Base-by-base conservation (phyloP, 2,329 filamentous ascomycete species). In the Aureobasidium musti region DNA sequence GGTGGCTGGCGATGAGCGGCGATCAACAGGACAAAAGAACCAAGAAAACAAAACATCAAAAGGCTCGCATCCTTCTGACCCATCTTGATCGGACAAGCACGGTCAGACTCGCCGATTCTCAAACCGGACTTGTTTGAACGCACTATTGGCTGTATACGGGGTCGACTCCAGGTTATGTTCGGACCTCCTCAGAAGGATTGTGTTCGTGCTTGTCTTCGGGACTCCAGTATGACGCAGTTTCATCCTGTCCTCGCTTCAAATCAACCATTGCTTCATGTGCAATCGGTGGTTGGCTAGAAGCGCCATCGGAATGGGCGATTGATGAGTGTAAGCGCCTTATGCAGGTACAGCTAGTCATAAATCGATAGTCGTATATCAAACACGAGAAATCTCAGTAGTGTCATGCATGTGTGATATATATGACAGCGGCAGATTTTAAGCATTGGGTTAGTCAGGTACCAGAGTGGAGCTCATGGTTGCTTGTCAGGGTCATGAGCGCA, bases 161-260 rank as follows among this genome's bases (percentile, higher is more conserved):
- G 33, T 39, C 14, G 23, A 50, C 59, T 52, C 59, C 59, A 63
- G 59, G 5, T 63, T 52, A 11, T 39, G 33, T 5, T 13, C 35
- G 33, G 59, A 17, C 43, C 59, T 63, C 7, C 30, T 39, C 33
- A n/a, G 59, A 63, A 39, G 33, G 43, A 63, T 63, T 41, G 56
- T 8, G 30, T 33, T 49, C 19, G 26, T 39, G 45, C n/a, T 28
- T 21, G 35, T 8, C 43, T 39, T 50, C 28, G 17, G 33, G 17
- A 13, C 33, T 63, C 33, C 45, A 41, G 45, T 30, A 52, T 63
- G 59, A 63, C 59, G 59, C 59, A 63, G 59, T n/a, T 41, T 33
- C 8, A 17, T 50, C 23, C 57, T 37, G 41, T 26, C 26, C 30
- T 52, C 35, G 59, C 59, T 45, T 63, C 59, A 28, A 26, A 3